Evolutionary conservation across 192 early-diverging fungal genomes (phyloP).

Genomic region (Phlyctochytrium arcticum): DNA sequence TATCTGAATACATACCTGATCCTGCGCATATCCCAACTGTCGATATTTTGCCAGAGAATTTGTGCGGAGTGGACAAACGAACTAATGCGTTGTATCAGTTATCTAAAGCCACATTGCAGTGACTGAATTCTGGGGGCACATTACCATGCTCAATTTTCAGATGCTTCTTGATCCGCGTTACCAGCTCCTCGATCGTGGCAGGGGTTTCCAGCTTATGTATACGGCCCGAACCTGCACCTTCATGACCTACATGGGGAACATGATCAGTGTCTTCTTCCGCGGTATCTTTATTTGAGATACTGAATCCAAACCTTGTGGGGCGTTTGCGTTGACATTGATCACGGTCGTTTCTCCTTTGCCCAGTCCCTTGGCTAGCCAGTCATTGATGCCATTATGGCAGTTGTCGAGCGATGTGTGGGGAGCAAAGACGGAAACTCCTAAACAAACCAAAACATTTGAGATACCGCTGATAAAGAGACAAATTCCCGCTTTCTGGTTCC

Average conservation of each 20-base stretch:
- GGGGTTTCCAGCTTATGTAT: conserved; percentile 56
- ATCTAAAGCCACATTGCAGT: conserved; percentile 6
- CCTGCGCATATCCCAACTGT: conserved; percentile 92
- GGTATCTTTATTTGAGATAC: not conserved
- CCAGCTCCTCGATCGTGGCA: conserved; percentile 44
- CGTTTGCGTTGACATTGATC: conserved; percentile 36
- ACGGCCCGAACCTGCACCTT: conserved; percentile 57
- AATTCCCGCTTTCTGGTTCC: not conserved
- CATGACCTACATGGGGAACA: conserved; percentile 41
- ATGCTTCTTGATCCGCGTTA: conserved; percentile 59
- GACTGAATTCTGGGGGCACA: not conserved
- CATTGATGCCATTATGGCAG: conserved; percentile 78
- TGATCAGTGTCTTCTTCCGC: not conserved
- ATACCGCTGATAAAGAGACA: not conserved
- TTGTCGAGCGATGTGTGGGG: conserved; percentile 90
- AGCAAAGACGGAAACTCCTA: conserved; percentile 74
- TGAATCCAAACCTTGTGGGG: conserved; percentile 43
- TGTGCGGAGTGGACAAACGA: conserved; percentile 65
- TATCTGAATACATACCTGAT: conserved; percentile 57
- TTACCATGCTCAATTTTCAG: conserved; percentile 60
- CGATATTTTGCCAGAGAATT: conserved; percentile 46
- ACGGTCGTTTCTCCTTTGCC: conserved; percentile 33
- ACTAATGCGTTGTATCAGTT: conserved; percentile 38
- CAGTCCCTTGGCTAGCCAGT: conserved; percentile 81
- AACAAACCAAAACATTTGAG: not conserved